These are phyloP conservation scores for Cladosporium sp. DNA, from an alignment of 2,329 filamentous ascomycete genomes.

Conservation along the genomic window DNA sequence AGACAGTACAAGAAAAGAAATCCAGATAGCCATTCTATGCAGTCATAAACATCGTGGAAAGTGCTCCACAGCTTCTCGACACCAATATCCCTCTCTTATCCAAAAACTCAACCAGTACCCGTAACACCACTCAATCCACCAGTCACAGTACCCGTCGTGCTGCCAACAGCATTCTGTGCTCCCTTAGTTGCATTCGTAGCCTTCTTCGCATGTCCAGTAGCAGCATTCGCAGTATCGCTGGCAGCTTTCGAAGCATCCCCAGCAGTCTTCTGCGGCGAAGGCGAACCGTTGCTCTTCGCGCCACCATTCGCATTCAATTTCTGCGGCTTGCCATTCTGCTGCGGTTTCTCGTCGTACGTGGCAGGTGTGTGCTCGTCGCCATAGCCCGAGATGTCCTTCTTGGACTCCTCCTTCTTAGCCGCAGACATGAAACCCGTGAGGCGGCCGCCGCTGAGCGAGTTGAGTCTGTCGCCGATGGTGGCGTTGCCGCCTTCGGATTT, in stretches of 20 bases:
- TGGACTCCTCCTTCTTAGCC: slow-evolving; percentile 24
- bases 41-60: slow-evolving; percentile 9
- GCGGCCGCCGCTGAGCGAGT: slow-evolving; percentile 43
- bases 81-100: no score
- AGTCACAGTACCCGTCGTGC: slow-evolving; percentile 30
- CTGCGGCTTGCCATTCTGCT: slow-evolving; percentile 17
- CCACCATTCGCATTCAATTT: slow-evolving; percentile 22
- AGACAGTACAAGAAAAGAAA: neutral
- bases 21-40: slow-evolving; percentile 7
- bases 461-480: slow-evolving; percentile 46
- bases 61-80: neutral
- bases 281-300: slow-evolving; percentile 9
- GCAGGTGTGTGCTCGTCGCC: slow-evolving; percentile 24
- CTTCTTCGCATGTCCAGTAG: slow-evolving; percentile 22
- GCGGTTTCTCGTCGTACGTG: slow-evolving; percentile 24
- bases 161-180: slow-evolving; percentile 25
- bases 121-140: slow-evolving; percentile 33
- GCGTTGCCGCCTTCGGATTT: slow-evolving; percentile 29
- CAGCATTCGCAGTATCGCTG: neutral
- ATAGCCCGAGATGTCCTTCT: slow-evolving; percentile 24
- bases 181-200: slow-evolving; percentile 27
- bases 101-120: slow-evolving; percentile 17
- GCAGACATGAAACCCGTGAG: slow-evolving; percentile 39
- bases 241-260: slow-evolving; percentile 6
- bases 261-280: slow-evolving; percentile 15